These are phyloP conservation scores for Lentinula lateritia DNA, from an alignment of 768 basidiomycete genomes.

Conservation along the genomic window DNA sequence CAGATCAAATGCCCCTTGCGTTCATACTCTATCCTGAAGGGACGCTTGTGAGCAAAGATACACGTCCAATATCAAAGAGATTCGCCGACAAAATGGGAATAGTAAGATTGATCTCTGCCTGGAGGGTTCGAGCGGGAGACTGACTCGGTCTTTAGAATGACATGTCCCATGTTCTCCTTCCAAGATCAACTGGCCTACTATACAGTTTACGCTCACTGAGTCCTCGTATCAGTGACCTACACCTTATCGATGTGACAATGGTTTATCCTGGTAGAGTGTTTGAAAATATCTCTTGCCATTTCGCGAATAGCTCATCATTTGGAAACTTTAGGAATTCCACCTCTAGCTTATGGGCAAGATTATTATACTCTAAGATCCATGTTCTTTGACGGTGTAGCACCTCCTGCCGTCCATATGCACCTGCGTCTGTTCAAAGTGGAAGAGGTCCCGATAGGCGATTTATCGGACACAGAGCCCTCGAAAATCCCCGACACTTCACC, in stretches of 20 bases:
- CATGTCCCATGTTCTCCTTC: constrained; percentile 76
- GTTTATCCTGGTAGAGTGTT: constrained; percentile 75
- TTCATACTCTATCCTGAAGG: constrained; percentile 95
- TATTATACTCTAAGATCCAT: constrained; percentile 89
- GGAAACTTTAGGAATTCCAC: constrained; percentile 56
- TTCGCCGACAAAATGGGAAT: constrained; percentile 87
- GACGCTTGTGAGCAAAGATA: constrained; percentile 84
- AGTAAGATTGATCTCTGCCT: constrained; percentile 45
- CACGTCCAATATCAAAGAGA: constrained; percentile 77
- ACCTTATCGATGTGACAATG: constrained; percentile 86
- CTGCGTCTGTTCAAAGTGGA: constrained; percentile 70
- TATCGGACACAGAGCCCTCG: constrained; percentile 31
- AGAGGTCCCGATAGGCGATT: constrained; percentile 66
- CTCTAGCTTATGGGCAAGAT: constrained; percentile 75
- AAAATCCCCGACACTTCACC: constrained; percentile 20
- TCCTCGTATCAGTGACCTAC: constrained; percentile 70
- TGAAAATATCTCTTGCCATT: not conserved
- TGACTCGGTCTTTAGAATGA: constrained; percentile 51
- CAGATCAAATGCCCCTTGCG: constrained; percentile 65
- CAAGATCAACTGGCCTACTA: constrained; percentile 87
- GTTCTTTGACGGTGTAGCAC: constrained; percentile 74
- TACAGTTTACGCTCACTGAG: constrained; percentile 78
- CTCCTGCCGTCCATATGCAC: constrained; percentile 85
- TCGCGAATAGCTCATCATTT: no score
- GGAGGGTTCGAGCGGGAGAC: not conserved